Conservation (phyloP, 371 early-diverging fungal genomes). For the Dipsacomyces acuminosporus region DNA sequence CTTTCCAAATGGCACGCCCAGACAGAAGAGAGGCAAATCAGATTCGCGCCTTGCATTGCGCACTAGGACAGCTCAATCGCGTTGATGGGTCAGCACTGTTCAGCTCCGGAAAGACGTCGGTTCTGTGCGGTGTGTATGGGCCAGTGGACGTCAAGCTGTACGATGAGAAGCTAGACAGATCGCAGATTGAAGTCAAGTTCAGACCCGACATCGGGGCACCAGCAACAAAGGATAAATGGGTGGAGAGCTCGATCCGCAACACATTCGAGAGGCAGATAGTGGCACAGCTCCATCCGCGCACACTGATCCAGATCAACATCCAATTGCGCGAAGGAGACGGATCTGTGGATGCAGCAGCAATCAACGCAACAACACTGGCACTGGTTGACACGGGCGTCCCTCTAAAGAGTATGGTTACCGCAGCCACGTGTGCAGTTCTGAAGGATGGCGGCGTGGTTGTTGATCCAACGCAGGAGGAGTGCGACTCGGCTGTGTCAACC, state of each 20-base stretch:
- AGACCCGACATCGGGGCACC: conserved; percentile 64
- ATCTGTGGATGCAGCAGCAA: conserved; percentile 66
- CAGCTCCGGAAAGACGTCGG: conserved; percentile 68
- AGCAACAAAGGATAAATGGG: conserved; percentile 64
- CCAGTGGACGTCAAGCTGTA: conserved; percentile 78
- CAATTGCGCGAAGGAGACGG: conserved; percentile 86
- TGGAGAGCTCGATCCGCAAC: conserved; percentile 63
- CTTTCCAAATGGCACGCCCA: conserved; percentile 28
- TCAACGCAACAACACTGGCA: conserved; percentile 81
- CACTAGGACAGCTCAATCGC: conserved; percentile 53
- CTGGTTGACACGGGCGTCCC: conserved; percentile 92
- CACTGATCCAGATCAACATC: conserved; percentile 73
- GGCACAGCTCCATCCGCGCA: conserved; percentile 82
- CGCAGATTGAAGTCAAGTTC: conserved; percentile 74
- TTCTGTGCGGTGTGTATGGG: conserved; percentile 80
- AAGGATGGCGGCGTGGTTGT: conserved; percentile 57
- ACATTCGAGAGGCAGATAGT: conserved; percentile 72
- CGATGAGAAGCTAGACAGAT: conserved; percentile 84
- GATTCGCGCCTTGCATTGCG: conserved; percentile 57
- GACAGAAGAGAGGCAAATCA: conserved; percentile 34
- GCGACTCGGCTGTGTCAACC: conserved; percentile 62
- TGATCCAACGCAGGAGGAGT: conserved; percentile 77
- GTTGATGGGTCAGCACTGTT: conserved; percentile 84
- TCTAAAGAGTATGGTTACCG: conserved; percentile 62
- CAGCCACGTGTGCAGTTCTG: conserved; percentile 68